Base-by-base conservation (phyloP, 805 yeast genomes). In the Wickerhamomyces silvicola region DNA sequence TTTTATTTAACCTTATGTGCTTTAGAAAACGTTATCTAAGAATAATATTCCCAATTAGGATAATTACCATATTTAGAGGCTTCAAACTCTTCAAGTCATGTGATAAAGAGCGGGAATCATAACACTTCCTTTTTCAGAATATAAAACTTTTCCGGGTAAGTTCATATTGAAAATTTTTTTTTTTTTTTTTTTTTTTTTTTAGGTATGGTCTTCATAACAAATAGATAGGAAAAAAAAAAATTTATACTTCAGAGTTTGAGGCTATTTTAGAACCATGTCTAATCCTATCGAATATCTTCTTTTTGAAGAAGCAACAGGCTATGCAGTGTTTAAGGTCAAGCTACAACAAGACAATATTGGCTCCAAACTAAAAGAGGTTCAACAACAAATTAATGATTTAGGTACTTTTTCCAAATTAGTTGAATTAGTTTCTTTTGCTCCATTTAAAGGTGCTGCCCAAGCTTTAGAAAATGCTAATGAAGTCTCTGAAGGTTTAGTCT, bases 401-500 rank as follows among this genome's bases (percentile, higher is more conserved):
- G 80, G 79, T 42, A 72, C 78, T 57, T 88, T 92, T 59, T 83
- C 95, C 52, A 92, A 92, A 67, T 70, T 90, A 70, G 79, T 92
- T 48, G 95, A 88, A 63, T 74, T 92, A 36, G 94, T 85, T 18
- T 83, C 95, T 11, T 92, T 92, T 65, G 95, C 96, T 39, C 98
- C 98, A 31, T 92, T 92, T 75, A 88, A 92, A 65, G 97, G 97
- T 54, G 98, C 98, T 40, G 97, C 98, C 32, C 97, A 92, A 64
- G 98, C 98, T 39, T 75, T 92, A 54, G 97, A 90, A 64, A 92
- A 92, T 58, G 97, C 97, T 48, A 92, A 92, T 58, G 97, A 92
- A 58, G 82, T 92, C 50, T 84, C 95, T 45, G 98, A 92, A 67
- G 98, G 98, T 55, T 73, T 88, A 50, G 95, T 90, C 36, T 81